Percentiles rank a stretch among this genome's conserved stretches.
These are phyloP conservation scores for Cystobasidium tubakii DNA, from an alignment of 768 basidiomycete genomes.

Conservation along the genomic window DNA sequence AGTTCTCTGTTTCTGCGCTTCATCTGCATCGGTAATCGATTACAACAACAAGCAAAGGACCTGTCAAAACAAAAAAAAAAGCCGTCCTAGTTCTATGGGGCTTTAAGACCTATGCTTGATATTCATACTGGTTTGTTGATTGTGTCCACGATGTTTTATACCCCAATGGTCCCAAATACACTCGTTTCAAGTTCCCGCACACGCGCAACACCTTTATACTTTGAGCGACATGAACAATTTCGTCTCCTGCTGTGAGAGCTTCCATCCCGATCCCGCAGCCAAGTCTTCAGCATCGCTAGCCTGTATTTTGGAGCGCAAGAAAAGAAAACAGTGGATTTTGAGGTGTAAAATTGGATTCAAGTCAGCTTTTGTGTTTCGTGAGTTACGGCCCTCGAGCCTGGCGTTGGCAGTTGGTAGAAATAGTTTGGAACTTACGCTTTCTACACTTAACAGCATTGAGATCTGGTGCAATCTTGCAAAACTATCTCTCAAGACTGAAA, in stretches of 20 bases:
- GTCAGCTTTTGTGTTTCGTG: too few species aligned
- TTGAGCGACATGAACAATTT: slow-evolving; percentile 4
- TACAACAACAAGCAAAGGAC: too few species aligned
- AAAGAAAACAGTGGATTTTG: neutral
- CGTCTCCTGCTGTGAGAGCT: slow-evolving; percentile 34
- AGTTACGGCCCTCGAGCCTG: too few species aligned
- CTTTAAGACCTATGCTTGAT: too few species aligned
- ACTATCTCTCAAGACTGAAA: slow-evolving; percentile 69
- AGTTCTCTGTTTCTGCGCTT: too few species aligned
- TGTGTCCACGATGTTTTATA: too few species aligned
- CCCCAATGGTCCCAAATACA: too few species aligned
- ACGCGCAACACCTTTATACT: neutral
- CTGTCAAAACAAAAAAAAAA: too few species aligned
- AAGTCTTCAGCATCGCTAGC: slow-evolving; percentile 26
- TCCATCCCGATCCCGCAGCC: slow-evolving; percentile 13
- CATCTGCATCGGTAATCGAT: too few species aligned
- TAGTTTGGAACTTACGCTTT: slow-evolving; percentile 41
- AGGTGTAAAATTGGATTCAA: neutral
- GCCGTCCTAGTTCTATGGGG: too few species aligned
- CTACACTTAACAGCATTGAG: slow-evolving; percentile 75
- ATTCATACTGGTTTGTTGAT: too few species aligned
- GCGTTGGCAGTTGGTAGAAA: neutral
- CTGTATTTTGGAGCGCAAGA: neutral
- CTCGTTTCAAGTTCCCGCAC: too few species aligned
- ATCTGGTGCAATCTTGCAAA: slow-evolving; percentile 88